These are phyloP conservation scores for Gracilariopsis chorda DNA, from an alignment of 23 red algal genomes.

Conservation along the genomic window DNA sequence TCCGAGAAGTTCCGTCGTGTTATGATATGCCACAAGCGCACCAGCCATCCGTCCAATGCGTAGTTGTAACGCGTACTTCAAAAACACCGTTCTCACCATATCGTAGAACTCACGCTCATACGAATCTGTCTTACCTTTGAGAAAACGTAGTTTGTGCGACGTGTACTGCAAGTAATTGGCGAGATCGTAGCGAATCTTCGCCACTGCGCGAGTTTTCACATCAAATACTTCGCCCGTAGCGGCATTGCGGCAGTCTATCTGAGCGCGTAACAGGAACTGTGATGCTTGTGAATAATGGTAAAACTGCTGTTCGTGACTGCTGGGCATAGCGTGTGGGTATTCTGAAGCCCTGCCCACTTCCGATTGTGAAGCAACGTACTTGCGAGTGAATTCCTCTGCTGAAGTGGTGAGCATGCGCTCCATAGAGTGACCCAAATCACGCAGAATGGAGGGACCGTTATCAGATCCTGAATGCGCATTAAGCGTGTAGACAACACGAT, in stretches of 20 bases:
- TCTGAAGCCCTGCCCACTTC: not conserved
- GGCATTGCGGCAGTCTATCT: constrained; percentile 81
- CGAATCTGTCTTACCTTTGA: constrained; percentile 67
- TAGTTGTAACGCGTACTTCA: constrained; percentile 94
- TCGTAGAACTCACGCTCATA: constrained; percentile 98
- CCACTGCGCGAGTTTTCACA: constrained; percentile 86
- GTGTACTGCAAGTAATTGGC: constrained; percentile 58
- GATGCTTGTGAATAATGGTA: constrained; percentile 78
- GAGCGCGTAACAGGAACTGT: constrained; percentile 87
- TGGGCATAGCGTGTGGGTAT: not conserved
- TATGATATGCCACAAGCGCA: constrained; percentile 82
- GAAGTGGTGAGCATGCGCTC: constrained; percentile 82
- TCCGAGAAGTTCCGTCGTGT: constrained; percentile 66
- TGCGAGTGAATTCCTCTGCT: constrained; percentile 30
- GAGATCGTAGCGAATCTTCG: constrained; percentile 83
- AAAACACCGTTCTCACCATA: constrained; percentile 87
- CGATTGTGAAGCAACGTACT: constrained; percentile 20
- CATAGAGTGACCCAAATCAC: constrained; percentile 81
- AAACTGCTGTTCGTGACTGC: constrained; percentile 12
- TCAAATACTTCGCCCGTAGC: constrained; percentile 86
- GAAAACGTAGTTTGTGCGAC: constrained; percentile 2
- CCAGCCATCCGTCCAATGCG: constrained; percentile 93
- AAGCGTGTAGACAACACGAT: constrained; percentile 10
- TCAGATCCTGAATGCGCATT: constrained; percentile 35
- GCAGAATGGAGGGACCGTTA: constrained; percentile 37